Base-by-base conservation (phyloP, 1,139 yeast genomes). In the Hyphopichia burtonii region DNA sequence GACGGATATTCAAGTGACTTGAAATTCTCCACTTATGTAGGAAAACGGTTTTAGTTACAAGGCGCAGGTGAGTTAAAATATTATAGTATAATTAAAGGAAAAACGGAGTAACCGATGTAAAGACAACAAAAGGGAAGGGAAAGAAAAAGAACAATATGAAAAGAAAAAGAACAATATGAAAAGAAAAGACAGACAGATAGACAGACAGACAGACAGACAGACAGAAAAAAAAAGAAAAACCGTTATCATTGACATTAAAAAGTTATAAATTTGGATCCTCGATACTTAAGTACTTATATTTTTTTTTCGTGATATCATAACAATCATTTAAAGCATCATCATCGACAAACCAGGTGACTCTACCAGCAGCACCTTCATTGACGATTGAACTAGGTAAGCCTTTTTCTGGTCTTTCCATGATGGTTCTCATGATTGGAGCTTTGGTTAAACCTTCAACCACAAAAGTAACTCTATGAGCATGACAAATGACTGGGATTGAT, bases 261-360 rank as follows among this genome's bases (percentile, higher is more conserved):
- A 25, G 11, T 9, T 7, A 25, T 25, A 25, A 25, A 8, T 31
- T 11, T 31, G 48, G 48, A 11, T 41, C 52, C 27, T 52, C 54
- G 35, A 68, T 65, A 30, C 75, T 66, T 50, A 74, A 64, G 48
- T 71, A 79, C 65, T 85, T 86, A 66, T 86, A 86, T 64, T 83
- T 82, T 66, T 83, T 85, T 70, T 84, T 85, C 20, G 88, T 83
- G 41, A 85, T 78, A 47, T 73, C 78, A 59, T 80, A 82, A 46
- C 86, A 85, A 54, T 91, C 97, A 45, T 83, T 82, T 54, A 93
- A 78, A 7, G 99, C 98, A 54, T 87, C 97, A 56, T 89, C 89
- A 65, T 93, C 99, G 37, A 93, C 98, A 71, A 93, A 93, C 99
- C 99, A 93, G 15, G 93, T 81, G 9, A 93, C 96, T 66, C 86